These are phyloP conservation scores for Coemansia sp. DNA, from an alignment of 192 early-diverging fungal genomes.

Conservation along the genomic window DNA sequence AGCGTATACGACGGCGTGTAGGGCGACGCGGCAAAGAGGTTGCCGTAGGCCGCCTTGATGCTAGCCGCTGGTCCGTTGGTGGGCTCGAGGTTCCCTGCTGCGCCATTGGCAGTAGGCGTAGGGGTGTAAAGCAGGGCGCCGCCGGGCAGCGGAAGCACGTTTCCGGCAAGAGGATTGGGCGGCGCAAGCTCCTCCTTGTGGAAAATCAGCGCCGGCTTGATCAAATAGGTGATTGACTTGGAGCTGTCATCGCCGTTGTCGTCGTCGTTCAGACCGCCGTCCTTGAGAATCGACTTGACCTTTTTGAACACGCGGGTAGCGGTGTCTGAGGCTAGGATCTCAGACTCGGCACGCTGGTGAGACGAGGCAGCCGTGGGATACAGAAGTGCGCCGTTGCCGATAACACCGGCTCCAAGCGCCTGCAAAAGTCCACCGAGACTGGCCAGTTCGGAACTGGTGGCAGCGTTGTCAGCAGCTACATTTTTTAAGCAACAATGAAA, in stretches of 20 bases:
- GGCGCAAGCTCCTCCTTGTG: constrained; percentile 51
- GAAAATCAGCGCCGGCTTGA: constrained; percentile 52
- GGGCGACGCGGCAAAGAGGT: constrained; percentile 42
- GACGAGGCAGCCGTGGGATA: constrained; percentile 37
- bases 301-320: constrained; percentile 47
- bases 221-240: constrained; percentile 38
- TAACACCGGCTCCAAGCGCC: constrained; percentile 48
- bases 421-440: constrained; percentile 45
- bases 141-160: constrained; percentile 42
- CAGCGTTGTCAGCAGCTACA: constrained; percentile 27
- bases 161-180: constrained; percentile 44
- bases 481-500: too few relatives aligned
- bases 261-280: constrained; percentile 43
- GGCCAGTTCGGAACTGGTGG: constrained; percentile 31
- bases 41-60: constrained; percentile 48
- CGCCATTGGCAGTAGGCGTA: constrained; percentile 26
- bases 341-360: constrained; percentile 46
- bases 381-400: constrained; percentile 42
- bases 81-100: constrained; percentile 12
- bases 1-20: constrained; percentile 51
- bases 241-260: constrained; percentile 34
- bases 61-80: constrained; percentile 39
- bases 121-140: constrained; percentile 51
- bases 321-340: constrained; percentile 45
- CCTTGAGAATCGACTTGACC: constrained; percentile 49